Evolutionary conservation across 2,329 filamentous ascomycete genomes (phyloP), one percentile per base, ranked within the genome.

Genomic region (Alternaria sp.): DNA sequence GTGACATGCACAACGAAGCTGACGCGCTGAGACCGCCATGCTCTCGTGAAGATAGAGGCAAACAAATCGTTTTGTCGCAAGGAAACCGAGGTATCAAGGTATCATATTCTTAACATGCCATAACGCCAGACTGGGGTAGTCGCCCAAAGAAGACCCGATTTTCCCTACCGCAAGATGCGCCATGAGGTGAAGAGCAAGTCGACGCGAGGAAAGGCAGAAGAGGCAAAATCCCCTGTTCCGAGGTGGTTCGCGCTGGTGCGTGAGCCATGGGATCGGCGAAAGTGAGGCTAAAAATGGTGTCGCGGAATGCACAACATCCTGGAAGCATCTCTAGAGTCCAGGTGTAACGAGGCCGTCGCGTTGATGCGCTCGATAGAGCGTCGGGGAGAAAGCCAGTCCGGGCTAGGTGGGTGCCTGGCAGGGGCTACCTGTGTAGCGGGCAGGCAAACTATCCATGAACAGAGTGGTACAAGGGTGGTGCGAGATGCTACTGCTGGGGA

Each of bases 401-500:
- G 56, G 36, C 52, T 49, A 62, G 59, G 49, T 45, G 47, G 63
- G 51, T 59, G 51, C 54, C 52, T 26, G 61, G 62, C 36, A 25
- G 44, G 52, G 58, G 28, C 56, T 49, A 30, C 47, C 36, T 59
- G 62, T 63, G 62, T 63, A 61, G 49, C 40, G 46, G 45, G 64
- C 57, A 49, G 62, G 62, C 62, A 61, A 62, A 62, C 59, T 54
- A 63, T 62, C 59, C 44, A 59, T 54, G 15, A 59, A 60, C 57
- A 59, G 32, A 49, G 68, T 69, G 58, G 61, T 66, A 70, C 65
- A 67, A 61, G 51, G 56, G 59, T 59, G 46, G 61, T 57, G 45
- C 44, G 50, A 54, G 36, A 57, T 60, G 49, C 76, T 76, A 81
- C 69, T 81, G 78, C 65, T 80, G 77, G 26, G 82, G 82, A 66